Evolutionary conservation across 305 asterid species (phyloP), one percentile per base, ranked within the genome.

Genomic region (Ilex paraguariensis): DNA sequence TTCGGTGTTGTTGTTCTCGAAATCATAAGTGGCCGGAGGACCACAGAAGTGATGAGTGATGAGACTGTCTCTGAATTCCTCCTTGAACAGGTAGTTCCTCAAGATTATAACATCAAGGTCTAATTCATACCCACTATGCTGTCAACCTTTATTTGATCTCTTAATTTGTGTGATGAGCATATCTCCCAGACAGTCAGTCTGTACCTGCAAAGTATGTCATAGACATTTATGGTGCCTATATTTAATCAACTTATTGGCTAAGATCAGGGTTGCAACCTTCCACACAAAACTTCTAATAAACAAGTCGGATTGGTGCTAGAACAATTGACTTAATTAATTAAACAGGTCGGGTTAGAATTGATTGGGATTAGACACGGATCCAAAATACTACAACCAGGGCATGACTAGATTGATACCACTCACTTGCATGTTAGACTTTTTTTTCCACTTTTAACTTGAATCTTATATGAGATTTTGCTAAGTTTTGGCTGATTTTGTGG

Each of bases 1-100:
- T 87, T 90, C 49, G 96, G 95, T 5, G 76, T 90, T 1, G 92
- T 90, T 3, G 82, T 82, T 11, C 84, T 90, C 7, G 97, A 88
- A 73, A 81, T 80, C 59, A 63, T 91, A 63, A 88, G 95, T 45
- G 97, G 97, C 31, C 73, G 86, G 66, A 84, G 81, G 54, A 63
- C 84, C 75, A 77, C 52, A 31, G 87, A 83, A 70, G 31, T 78
- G 75, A 71, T 70, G 10, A 55, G 42, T 6, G 86, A 82, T 6
- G 86, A 82, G 56, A 70, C 91, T 3, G 84, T 71, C 73, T 62
- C 87, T 3, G 91, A 74, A 13, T 88, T 82, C 70, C 87, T 88
- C 58, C 90, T 88, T 28, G 84, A 88, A 77, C 81, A 81, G 87
- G 95, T 83, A 69, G 69, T 21, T 44, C n/a, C 21, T 49, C n/a